These are phyloP conservation scores for Phytopythium vexans DNA, from an alignment of 352 stramenopile species.

Conservation along the genomic window DNA sequence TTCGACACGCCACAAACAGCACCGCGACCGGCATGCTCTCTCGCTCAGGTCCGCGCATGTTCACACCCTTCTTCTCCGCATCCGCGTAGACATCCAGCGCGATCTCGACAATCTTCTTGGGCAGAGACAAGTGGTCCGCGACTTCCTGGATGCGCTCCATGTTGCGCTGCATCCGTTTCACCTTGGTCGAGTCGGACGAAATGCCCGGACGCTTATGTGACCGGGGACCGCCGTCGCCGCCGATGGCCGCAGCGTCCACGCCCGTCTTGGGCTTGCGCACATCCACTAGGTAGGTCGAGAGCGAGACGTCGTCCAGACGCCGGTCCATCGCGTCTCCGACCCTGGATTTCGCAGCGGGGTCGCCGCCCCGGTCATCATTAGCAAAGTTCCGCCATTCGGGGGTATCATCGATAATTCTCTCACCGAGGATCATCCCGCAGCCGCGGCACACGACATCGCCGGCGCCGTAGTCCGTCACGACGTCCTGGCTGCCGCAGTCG, in stretches of 20 bases:
- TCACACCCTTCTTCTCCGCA: conserved; percentile 60
- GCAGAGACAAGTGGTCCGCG: conserved; percentile 58
- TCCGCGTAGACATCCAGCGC: conserved; percentile 70
- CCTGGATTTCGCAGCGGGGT: conserved; percentile 76
- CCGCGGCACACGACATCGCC: conserved; percentile 79
- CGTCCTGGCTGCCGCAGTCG: conserved; percentile 68
- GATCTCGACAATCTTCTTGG: conserved; percentile 70
- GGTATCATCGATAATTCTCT: conserved; percentile 87
- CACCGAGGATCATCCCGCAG: conserved; percentile 84
- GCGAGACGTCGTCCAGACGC: conserved; percentile 53
- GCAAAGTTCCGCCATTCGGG: conserved; percentile 85
- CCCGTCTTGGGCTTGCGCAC: conserved; percentile 28
- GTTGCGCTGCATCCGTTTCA: conserved; percentile 66
- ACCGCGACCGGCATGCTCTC: conserved; percentile 64
- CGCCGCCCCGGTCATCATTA: conserved; percentile 83
- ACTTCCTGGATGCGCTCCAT: conserved; percentile 67
- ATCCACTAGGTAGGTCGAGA: conserved; percentile 73
- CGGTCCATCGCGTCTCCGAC: conserved; percentile 66
- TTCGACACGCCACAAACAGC: conserved; percentile 73
- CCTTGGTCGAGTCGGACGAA: conserved; percentile 48
- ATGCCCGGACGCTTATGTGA: conserved; percentile 62
- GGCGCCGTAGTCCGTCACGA: conserved; percentile 78
- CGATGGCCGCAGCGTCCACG: conserved; percentile 9
- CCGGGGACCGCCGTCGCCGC: conserved; percentile 14
- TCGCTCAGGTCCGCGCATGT: conserved; percentile 58